These are phyloP conservation scores for Porosira glacialis DNA, from an alignment of 352 stramenopile genomes.

Conservation along the genomic window DNA sequence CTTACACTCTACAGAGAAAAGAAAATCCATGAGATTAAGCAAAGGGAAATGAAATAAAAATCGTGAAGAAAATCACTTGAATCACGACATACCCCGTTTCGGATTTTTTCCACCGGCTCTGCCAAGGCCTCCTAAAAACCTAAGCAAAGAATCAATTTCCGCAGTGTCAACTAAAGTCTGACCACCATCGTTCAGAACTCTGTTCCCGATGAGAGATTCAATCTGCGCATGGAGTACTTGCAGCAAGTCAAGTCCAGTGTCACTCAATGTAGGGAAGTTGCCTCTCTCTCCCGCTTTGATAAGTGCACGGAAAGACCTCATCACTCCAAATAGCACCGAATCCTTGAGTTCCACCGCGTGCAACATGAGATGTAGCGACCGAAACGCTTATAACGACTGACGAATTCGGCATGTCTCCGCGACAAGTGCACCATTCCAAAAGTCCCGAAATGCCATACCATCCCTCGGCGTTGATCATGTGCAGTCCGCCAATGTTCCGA, in stretches of 20 bases:
- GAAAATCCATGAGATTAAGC: slow-evolving; percentile 16
- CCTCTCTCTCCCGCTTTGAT: slow-evolving; percentile 36
- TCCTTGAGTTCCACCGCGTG: slow-evolving; percentile 66
- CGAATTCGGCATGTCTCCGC: slow-evolving; percentile 55
- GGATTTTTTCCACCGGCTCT: slow-evolving; percentile 55
- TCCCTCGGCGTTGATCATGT: slow-evolving; percentile 42
- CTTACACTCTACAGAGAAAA: slow-evolving; percentile 53
- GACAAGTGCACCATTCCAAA: slow-evolving; percentile 63
- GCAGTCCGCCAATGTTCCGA: slow-evolving; percentile 59
- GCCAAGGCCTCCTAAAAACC: slow-evolving; percentile 61
- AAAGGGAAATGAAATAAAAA: not conserved
- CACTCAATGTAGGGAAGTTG: slow-evolving; percentile 42
- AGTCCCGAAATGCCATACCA: slow-evolving; percentile 68
- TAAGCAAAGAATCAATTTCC: slow-evolving; percentile 58
- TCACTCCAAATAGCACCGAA: slow-evolving; percentile 31
- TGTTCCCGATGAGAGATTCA: slow-evolving; percentile 37
- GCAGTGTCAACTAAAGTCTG: slow-evolving; percentile 27
- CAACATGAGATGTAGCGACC: slow-evolving; percentile 74
- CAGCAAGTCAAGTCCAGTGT: slow-evolving; percentile 58
- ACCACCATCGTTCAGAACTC: too few relatives aligned
- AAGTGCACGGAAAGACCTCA: slow-evolving; percentile 37
- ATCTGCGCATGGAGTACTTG: slow-evolving; percentile 53
- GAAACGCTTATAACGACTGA: slow-evolving; percentile 68
- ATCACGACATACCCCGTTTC: slow-evolving; percentile 46
- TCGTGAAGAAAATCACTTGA: not conserved